Percentiles rank a stretch among this genome's conserved stretches.
phyloP scores from a whole-genome alignment of 352 stramenopile genomes.

The Globisporangium paroecandrum region DNA sequence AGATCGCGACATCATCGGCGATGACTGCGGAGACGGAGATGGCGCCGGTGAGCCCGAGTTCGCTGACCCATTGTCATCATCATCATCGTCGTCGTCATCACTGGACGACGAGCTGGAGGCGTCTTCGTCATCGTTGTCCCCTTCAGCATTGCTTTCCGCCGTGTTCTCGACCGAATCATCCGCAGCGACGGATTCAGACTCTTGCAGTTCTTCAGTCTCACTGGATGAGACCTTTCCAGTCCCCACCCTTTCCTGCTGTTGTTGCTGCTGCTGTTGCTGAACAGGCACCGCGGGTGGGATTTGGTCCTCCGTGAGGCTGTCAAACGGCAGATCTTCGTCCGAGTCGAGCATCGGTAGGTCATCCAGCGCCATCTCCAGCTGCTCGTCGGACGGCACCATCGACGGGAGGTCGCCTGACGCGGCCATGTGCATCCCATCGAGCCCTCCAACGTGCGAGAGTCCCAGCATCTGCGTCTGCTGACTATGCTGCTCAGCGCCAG shows the following conservation, averaged over 20 bases:
- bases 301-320: slow-evolving; percentile 16
- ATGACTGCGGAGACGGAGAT: slow-evolving; percentile 49
- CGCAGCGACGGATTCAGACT: neutral
- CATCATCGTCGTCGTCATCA: slow-evolving; percentile 29
- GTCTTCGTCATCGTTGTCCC: slow-evolving; percentile 42
- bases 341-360: slow-evolving; percentile 73
- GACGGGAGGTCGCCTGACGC: slow-evolving; percentile 22
- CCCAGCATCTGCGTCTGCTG: slow-evolving; percentile 2
- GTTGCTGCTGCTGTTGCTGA: slow-evolving; percentile 1
- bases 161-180: slow-evolving; percentile 18
- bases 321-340: slow-evolving; percentile 57
- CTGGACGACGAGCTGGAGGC: slow-evolving; percentile 36
- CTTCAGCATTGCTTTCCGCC: slow-evolving; percentile 21
- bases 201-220: neutral
- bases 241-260: neutral
- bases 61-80: slow-evolving; percentile 50
- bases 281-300: slow-evolving; percentile 1
- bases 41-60: slow-evolving; percentile 57
- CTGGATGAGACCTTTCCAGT: neutral
- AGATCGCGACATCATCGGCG: slow-evolving; percentile 55
- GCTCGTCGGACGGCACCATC: slow-evolving; percentile 62
- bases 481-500: neutral
- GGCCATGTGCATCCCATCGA: slow-evolving; percentile 6
- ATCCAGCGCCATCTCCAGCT: slow-evolving; percentile 66
- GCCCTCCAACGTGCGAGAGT: neutral